phyloP scores from a whole-genome alignment of 2,329 filamentous ascomycete genomes.

The Dactylella cylindrospora region DNA sequence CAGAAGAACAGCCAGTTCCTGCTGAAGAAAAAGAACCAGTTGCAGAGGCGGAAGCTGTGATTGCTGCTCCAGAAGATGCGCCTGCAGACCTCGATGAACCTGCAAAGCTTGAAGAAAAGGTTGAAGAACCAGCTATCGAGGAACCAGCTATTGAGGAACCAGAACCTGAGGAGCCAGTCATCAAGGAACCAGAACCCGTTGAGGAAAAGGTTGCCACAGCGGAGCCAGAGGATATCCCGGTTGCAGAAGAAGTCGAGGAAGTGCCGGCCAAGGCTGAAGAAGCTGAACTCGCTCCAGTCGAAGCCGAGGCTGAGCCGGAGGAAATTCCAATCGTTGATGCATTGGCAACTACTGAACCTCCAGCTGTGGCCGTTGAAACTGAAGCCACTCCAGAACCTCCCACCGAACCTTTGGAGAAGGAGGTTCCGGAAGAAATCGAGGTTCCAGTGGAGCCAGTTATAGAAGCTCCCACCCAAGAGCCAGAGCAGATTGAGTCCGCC shows the following conservation, averaged over 20 bases:
- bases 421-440: no score
- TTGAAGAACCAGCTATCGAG: not conserved
- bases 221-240: not conserved
- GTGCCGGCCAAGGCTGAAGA: not conserved
- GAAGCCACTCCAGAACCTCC: no score
- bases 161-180: not conserved
- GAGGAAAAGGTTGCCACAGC: no score
- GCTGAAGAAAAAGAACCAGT: no score
- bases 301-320: not conserved
- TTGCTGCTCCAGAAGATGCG: slow-evolving; percentile 3
- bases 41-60: not conserved
- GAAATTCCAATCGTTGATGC: no score
- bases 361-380: no score
- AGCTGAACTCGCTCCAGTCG: not conserved
- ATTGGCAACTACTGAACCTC: no score
- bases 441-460: no score
- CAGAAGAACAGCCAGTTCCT: not conserved
- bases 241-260: slow-evolving; percentile 1
- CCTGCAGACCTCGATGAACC: slow-evolving; percentile 2
- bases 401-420: no score
- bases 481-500: no score
- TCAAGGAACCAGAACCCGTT: not conserved
- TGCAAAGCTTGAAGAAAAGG: no score
- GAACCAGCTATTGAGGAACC: slow-evolving; percentile 5
- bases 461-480: no score